Evolutionary conservation across 352 stramenopile species (phyloP).

Genomic region (Nothophytophthora sp.): DNA sequence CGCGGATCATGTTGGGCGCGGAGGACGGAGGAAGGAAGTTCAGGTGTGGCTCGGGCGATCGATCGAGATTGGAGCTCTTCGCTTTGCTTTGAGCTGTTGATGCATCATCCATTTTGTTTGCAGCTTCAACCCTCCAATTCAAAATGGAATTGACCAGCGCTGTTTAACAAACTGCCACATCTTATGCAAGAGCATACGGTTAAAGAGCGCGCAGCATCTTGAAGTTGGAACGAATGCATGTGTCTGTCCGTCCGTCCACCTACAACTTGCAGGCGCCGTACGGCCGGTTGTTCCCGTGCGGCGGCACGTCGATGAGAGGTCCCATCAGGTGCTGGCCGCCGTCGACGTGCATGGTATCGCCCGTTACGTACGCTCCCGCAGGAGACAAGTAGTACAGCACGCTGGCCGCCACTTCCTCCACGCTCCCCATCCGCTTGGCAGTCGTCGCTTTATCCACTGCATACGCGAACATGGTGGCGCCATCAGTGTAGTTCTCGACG

Average conservation of each 20-base stretch:
- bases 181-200: no score
- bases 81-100: no score
- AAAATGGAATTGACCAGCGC: slow-evolving; percentile 20
- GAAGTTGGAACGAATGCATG: no score
- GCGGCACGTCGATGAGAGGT: slow-evolving; percentile 74
- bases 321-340: slow-evolving; percentile 75
- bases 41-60: slow-evolving; percentile 6
- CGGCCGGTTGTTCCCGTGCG: slow-evolving; percentile 74
- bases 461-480: slow-evolving; percentile 79
- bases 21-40: slow-evolving; percentile 4
- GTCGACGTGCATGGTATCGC: slow-evolving; percentile 88
- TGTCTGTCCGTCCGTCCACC: no score
- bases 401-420: slow-evolving; percentile 90
- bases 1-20: slow-evolving; percentile 42
- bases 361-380: slow-evolving; percentile 90
- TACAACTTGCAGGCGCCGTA: slow-evolving; percentile 83
- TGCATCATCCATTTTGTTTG: slow-evolving; percentile 14
- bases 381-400: slow-evolving; percentile 92
- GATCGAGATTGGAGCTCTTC: no score
- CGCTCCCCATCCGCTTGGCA: slow-evolving; percentile 86
- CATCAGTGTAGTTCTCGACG: slow-evolving; percentile 87
- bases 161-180: no score
- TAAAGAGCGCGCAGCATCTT: no score
- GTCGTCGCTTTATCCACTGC: slow-evolving; percentile 68
- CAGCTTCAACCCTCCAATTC: slow-evolving; percentile 14